phyloP scores from a whole-genome alignment of 257 asterid genomes.

The Lithospermum erythrorhizon region DNA sequence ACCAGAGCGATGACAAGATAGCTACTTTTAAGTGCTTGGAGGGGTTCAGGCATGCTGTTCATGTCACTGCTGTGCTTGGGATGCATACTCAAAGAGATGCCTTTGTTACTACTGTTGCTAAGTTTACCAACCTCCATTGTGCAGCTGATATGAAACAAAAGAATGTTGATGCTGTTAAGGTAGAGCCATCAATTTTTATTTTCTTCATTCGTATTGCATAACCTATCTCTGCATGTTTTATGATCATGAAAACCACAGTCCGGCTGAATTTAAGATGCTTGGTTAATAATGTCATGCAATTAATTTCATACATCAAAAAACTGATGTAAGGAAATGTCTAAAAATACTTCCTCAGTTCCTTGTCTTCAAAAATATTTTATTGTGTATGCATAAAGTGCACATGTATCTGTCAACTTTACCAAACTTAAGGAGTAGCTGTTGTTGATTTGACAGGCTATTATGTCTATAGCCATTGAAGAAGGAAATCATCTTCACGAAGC shows the following conservation, averaged over 20 bases:
- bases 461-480: constrained; percentile 91
- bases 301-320: not conserved
- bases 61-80: constrained; percentile 87
- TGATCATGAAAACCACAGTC: not conserved
- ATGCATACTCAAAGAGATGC: constrained; percentile 99
- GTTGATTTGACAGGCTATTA: constrained; percentile 59
- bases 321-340: not conserved
- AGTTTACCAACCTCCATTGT: constrained; percentile 93
- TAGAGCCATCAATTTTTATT: constrained; percentile 19
- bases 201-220: constrained; percentile 9
- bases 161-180: constrained; percentile 95
- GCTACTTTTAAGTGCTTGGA: constrained; percentile 85
- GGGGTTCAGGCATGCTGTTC: constrained; percentile 93
- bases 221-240: not conserved
- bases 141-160: constrained; percentile 99
- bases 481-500: constrained; percentile 91
- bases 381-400: not conserved
- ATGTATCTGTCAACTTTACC: not conserved
- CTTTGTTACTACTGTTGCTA: constrained; percentile 93
- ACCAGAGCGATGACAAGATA: constrained; percentile 92
- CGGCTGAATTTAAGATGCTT: not conserved
- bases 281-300: not conserved
- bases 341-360: not conserved
- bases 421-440: not conserved
- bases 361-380: not conserved